These are phyloP conservation scores for Melampsora larici-populina DNA, from an alignment of 1,284 basidiomycete genomes.

Conservation along the genomic window DNA sequence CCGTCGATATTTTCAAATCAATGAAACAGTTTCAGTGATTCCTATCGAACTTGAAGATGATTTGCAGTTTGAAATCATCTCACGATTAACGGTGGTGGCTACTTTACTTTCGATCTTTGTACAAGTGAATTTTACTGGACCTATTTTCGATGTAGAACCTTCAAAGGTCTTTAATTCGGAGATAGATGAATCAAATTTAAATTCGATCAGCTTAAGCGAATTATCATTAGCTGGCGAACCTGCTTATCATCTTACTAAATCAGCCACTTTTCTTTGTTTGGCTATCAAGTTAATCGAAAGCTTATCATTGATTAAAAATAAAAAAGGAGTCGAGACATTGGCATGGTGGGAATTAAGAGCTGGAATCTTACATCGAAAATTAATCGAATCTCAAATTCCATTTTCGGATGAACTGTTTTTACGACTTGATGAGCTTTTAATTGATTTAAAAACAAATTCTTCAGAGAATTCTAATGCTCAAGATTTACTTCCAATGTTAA, in stretches of 20 bases:
- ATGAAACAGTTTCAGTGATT: neutral
- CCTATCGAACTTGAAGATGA: neutral
- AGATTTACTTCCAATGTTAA: conserved; percentile 30
- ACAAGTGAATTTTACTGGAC: conserved; percentile 96
- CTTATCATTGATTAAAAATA: conserved; percentile 56
- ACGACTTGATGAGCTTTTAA: conserved; percentile 57
- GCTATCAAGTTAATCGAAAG: conserved; percentile 62
- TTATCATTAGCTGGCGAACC: conserved; percentile 87
- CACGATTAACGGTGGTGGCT: conserved; percentile 2
- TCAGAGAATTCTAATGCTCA: neutral
- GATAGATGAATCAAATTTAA: conserved; percentile 60
- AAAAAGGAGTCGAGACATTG: neutral
- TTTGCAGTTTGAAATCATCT: neutral
- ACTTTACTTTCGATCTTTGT: conserved; percentile 60
- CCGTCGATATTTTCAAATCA: neutral
- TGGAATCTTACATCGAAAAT: conserved; percentile 70
- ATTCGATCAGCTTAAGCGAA: conserved; percentile 66
- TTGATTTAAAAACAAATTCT: conserved; percentile 52
- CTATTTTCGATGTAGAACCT: conserved; percentile 61
- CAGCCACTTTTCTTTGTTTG: conserved; percentile 70
- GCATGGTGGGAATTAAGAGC: conserved; percentile 71
- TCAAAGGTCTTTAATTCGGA: conserved; percentile 53
- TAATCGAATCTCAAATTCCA: conserved; percentile 77
- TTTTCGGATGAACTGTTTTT: conserved; percentile 5
- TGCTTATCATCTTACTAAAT: conserved; percentile 80